Conservation (phyloP, 345 rosid species). For the Melaleuca alternifolia region DNA sequence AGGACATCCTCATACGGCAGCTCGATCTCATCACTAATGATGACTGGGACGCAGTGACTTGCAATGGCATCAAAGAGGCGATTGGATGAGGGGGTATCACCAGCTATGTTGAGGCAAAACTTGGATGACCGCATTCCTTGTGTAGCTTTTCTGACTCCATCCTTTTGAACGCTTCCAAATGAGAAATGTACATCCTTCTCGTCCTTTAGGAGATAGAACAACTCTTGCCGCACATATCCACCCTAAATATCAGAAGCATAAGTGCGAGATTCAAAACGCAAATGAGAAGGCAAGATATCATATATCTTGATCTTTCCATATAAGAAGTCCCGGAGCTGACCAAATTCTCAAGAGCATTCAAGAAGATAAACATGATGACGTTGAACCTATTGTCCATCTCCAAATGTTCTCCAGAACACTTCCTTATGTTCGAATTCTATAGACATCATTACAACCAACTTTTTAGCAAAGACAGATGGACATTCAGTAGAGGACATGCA, state of each 20-base stretch:
- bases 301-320: neutral
- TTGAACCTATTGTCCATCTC: neutral
- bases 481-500: neutral
- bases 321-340: neutral
- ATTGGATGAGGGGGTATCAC: conserved; percentile 94
- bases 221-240: conserved; percentile 74
- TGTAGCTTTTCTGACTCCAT: conserved; percentile 59
- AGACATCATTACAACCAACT: neutral
- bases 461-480: neutral
- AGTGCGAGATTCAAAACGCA: neutral
- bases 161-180: conserved; percentile 62
- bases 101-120: conserved; percentile 94
- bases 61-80: conserved; percentile 96
- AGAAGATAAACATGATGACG: neutral
- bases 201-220: conserved; percentile 59
- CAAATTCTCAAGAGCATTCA: neutral
- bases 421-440: neutral
- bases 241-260: conserved; percentile 35
- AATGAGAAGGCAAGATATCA: neutral
- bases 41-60: conserved; percentile 89
- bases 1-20: conserved; percentile 88
- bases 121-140: conserved; percentile 79
- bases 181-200: conserved; percentile 85
- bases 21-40: conserved; percentile 89
- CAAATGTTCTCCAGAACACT: neutral